Base-by-base conservation (phyloP, 345 rosid species). In the Erodium maritimum region DNA sequence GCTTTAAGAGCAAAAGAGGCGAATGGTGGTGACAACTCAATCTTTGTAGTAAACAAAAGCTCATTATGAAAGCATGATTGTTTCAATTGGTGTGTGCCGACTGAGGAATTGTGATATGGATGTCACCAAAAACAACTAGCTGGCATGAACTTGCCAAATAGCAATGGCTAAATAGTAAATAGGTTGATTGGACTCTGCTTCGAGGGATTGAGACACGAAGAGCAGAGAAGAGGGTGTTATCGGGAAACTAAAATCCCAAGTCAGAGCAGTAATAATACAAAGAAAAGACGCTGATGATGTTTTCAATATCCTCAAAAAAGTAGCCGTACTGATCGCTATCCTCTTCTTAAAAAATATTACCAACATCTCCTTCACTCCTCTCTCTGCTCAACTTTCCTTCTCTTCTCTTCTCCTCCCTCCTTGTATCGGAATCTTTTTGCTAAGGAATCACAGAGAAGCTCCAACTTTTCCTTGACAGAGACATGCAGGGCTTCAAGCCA, bases 241-340 rank as follows among this genome's bases (percentile, higher is more conserved):
- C 63, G 95, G 88, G 85, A 87, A 84, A 77, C 97, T 83, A 73
- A 87, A 87, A 79, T 82, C 87, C 80, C 78, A 68, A 67, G 79
- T 67, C 87, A 79, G 84, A 79, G 52, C n/a, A 42, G 48, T 2
- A 42, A 42, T 42, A 42, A 12, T 42, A 42, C 4, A 42, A 42
- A 11, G 12, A 29, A 29, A 58, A 42, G 48, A 7, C 2, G 14
- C 48, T 42, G 48, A 42, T 37, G 14, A 3, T 46, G 34, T 42
- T 42, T 42, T 42, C 12, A 10, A 42, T 10, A 42, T 42, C 12
- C 48, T 42, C 2, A 42, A 42, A 29, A 42, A 42, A 42, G 48
- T 42, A 42, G 19, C 73, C 69, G 70, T 68, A 59, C 75, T 63
- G 65, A 67, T 67, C 73, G 66, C 67, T 34, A 61, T 68, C 73